Evolutionary conservation across 495 filamentous ascomycete genomes (phyloP).

Genomic region (Cercophora newfieldiana): DNA sequence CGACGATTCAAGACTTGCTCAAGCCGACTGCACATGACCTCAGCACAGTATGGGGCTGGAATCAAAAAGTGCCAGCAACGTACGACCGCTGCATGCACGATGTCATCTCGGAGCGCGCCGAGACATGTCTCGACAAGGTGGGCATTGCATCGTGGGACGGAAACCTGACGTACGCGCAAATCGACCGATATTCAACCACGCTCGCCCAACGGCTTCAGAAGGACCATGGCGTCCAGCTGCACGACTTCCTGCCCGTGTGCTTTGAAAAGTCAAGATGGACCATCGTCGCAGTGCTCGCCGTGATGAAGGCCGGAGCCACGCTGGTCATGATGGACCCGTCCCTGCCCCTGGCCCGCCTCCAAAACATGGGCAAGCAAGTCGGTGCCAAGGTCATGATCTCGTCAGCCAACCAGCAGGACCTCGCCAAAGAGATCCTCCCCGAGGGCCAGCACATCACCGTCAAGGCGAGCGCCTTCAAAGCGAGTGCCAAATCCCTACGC

Average conservation of each 20-base stretch:
- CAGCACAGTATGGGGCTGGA: conserved; percentile 41
- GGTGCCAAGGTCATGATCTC: conserved; percentile 33
- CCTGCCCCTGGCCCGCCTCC: conserved; percentile 54
- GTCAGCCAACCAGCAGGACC: conserved; percentile 13
- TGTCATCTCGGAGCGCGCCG: conserved; percentile 40
- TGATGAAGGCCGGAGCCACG: conserved; percentile 50
- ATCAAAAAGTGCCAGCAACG: conserved; percentile 31
- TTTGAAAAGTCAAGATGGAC: conserved; percentile 57
- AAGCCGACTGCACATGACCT: conserved; percentile 20
- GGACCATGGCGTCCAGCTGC: conserved; percentile 53
- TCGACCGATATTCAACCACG: conserved; percentile 46
- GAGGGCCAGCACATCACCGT: conserved; percentile 2
- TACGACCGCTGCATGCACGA: conserved; percentile 40
- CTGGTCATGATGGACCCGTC: conserved; percentile 57
- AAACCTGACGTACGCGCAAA: conserved; percentile 54
- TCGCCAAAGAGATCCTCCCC: conserved; percentile 20
- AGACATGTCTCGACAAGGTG: conserved; percentile 37
- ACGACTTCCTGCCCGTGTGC: conserved; percentile 50
- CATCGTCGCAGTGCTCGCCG: conserved; percentile 48
- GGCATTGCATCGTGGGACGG: conserved; percentile 58
- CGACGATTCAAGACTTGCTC: conserved; percentile 6
- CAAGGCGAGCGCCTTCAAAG: not conserved
- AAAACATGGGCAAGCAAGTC: conserved; percentile 30
- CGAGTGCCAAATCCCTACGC: not conserved
- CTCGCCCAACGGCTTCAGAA: conserved; percentile 33